These are phyloP conservation scores for Vaccinium vitisidaea DNA, from an alignment of 148 eudicot species.

Conservation along the genomic window DNA sequence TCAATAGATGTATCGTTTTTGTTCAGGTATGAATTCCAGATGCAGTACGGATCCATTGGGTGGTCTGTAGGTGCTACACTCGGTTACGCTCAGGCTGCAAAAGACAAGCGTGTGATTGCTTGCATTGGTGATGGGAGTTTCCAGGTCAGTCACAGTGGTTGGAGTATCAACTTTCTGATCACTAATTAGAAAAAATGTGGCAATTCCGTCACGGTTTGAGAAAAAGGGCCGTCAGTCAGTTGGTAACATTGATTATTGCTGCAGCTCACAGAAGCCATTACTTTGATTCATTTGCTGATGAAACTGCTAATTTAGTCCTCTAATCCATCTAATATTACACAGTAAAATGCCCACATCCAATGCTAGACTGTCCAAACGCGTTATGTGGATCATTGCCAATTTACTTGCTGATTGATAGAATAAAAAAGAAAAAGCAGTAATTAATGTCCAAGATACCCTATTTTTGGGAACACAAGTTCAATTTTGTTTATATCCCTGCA, in stretches of 20 bases:
- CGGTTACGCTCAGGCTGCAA: constrained; percentile 83
- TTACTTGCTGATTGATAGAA: neutral
- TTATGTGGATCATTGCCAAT: neutral
- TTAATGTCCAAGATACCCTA: neutral
- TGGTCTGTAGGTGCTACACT: constrained; percentile 87
- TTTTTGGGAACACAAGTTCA: neutral
- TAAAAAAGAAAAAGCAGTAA: neutral
- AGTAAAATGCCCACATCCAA: neutral
- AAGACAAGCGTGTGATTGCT: constrained; percentile 67
- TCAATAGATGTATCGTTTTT: neutral
- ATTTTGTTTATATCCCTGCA: neutral
- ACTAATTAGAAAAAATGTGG: neutral
- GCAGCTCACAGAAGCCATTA: neutral
- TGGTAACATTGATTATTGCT: neutral
- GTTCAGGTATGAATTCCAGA: constrained; percentile 71
- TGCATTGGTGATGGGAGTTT: constrained; percentile 88
- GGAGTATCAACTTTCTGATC: neutral
- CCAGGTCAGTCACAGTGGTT: constrained; percentile 44
- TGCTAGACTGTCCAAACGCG: neutral
- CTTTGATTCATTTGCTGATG: neutral
- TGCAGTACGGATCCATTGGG: constrained; percentile 86
- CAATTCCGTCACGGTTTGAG: too few species aligned
- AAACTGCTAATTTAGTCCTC: neutral
- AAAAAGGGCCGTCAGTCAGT: neutral
- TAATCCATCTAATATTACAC: neutral